Evolutionary conservation across 129 eudicot genomes (phyloP).

Genomic region (Erigeron canadensis): DNA sequence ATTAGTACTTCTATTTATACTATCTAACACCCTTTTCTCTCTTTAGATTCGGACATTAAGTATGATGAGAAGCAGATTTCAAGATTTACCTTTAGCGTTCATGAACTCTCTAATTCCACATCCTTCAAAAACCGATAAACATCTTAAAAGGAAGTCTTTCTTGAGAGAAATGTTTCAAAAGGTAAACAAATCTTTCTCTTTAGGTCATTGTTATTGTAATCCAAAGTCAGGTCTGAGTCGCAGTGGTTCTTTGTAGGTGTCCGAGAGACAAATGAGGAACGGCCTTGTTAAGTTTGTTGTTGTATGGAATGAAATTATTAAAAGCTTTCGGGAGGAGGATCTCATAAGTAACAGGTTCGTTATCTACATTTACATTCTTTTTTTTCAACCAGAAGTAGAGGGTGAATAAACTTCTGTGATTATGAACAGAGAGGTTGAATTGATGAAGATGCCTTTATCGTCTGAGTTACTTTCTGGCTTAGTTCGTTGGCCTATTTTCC

Average conservation of each 20-base stretch:
- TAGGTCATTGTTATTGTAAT: slow-evolving; percentile 5
- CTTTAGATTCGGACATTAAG: slow-evolving; percentile 84
- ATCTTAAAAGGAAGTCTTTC: slow-evolving; percentile 47
- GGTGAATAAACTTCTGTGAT: slow-evolving; percentile 18
- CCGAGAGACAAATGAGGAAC: slow-evolving; percentile 55
- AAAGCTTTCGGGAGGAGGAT: slow-evolving; percentile 94
- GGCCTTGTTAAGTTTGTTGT: slow-evolving; percentile 68
- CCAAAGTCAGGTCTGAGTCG: neutral
- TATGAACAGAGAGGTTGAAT: slow-evolving; percentile 79
- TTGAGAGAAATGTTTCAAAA: slow-evolving; percentile 47
- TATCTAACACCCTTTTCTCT: slow-evolving; percentile 22
- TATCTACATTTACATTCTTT: slow-evolving; percentile 12
- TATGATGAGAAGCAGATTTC: slow-evolving; percentile 85
- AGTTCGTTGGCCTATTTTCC: slow-evolving; percentile 91
- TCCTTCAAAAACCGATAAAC: slow-evolving; percentile 43
- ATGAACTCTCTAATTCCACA: slow-evolving; percentile 68
- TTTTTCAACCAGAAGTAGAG: slow-evolving; percentile 9
- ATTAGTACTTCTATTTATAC: neutral
- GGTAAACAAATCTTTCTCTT: slow-evolving; percentile 35
- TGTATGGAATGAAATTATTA: slow-evolving; percentile 90
- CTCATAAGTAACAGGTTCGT: slow-evolving; percentile 86
- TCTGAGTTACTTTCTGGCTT: slow-evolving; percentile 64
- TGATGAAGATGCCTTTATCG: slow-evolving; percentile 90
- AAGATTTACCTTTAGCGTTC: slow-evolving; percentile 74
- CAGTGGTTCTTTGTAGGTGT: slow-evolving; percentile 40